phyloP scores from a whole-genome alignment of 306 rosid species.

The Heteromeles arbutifolia region DNA sequence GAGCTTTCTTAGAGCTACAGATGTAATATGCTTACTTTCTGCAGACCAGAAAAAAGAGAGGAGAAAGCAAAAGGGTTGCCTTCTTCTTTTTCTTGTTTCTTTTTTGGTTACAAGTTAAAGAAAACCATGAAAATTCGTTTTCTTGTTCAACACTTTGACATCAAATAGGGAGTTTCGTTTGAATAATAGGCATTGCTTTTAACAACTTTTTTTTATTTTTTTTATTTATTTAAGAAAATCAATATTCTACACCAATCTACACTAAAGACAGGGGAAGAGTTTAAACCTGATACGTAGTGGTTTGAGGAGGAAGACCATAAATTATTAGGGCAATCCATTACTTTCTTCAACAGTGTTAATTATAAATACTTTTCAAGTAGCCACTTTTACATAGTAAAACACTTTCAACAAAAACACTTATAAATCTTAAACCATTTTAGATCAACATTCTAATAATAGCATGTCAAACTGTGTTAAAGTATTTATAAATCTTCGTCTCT shows the following conservation, averaged over 20 bases:
- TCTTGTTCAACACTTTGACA: background rate
- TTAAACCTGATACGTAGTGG: too few species aligned
- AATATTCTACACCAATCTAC: too few species aligned
- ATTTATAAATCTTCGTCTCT: background rate
- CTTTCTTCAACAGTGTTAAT: background rate
- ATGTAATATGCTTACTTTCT: background rate
- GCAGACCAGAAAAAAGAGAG: background rate
- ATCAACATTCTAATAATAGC: too few species aligned
- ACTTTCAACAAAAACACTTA: background rate
- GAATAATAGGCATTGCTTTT: too few species aligned
- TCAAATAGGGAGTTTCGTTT: too few species aligned
- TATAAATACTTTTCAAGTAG: background rate
- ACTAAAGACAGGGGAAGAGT: rapidly evolving
- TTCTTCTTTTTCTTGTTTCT: background rate
- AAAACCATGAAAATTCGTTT: background rate
- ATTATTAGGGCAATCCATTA: background rate
- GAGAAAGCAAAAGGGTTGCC: background rate
- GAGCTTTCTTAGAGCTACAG: background rate
- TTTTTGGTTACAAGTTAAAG: background rate
- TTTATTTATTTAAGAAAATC: too few species aligned
- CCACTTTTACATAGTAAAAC: background rate
- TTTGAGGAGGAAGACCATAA: too few species aligned
- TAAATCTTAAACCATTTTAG: too few species aligned
- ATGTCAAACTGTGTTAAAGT: too few species aligned
- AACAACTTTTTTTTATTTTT: too few species aligned